These are phyloP conservation scores for Mycena sp. DNA, from an alignment of 1,284 basidiomycete genomes.

Conservation along the genomic window DNA sequence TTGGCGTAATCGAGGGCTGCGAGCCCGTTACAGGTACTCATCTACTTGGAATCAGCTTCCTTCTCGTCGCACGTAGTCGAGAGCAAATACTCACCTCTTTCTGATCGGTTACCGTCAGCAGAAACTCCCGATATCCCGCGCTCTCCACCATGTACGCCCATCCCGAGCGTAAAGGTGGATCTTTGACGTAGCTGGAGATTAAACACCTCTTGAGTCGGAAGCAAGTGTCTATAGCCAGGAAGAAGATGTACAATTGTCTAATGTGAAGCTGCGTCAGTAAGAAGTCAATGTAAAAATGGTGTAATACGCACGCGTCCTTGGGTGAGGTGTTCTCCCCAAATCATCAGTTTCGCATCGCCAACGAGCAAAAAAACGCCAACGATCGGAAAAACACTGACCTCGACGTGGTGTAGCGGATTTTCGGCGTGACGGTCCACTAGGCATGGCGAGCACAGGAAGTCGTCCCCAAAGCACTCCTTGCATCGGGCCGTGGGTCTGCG, in stretches of 20 bases:
- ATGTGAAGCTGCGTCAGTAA: no score
- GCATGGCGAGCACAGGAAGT: not conserved
- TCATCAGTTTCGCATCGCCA: no score
- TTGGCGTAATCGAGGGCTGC: no score
- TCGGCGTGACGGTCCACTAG: not conserved
- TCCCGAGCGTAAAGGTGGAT: slow-evolving; percentile 16
- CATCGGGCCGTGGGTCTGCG: not conserved
- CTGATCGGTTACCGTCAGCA: slow-evolving; percentile 10
- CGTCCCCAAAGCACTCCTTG: not conserved
- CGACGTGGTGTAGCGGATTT: not conserved
- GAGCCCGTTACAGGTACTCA: no score
- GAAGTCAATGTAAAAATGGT: no score
- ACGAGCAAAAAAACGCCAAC: no score
- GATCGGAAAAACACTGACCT: no score
- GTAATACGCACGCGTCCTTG: not conserved
- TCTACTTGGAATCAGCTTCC: no score
- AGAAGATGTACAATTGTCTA: no score
- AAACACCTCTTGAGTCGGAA: slow-evolving; percentile 15
- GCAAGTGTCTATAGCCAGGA: no score
- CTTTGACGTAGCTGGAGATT: slow-evolving; percentile 12
- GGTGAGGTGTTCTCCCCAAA: not conserved
- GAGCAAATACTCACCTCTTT: slow-evolving; percentile 12
- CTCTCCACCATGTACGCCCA: slow-evolving; percentile 32
- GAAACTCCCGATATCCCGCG: slow-evolving; percentile 32
- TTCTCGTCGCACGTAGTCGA: not conserved